A percentile compares a stretch with the other conserved stretches of the same genome.
Conservation (phyloP, 805 yeast species). For the Wickerhamiella sergipiensis region DNA sequence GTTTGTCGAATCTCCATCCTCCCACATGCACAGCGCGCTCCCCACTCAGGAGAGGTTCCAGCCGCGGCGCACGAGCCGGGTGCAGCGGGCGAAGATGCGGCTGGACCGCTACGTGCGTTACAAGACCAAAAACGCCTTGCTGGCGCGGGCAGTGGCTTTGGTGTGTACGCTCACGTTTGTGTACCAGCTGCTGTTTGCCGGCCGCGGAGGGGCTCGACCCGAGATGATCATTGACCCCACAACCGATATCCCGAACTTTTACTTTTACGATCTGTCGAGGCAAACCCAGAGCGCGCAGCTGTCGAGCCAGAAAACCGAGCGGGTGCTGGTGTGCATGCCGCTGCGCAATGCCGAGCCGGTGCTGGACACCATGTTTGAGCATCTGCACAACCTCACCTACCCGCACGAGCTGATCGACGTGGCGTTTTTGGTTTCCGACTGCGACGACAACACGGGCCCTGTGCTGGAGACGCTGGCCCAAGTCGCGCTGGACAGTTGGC, state of each 20-base stretch:
- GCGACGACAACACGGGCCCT: constrained; percentile 58
- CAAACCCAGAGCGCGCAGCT: constrained; percentile 8
- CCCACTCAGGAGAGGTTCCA: constrained; percentile 1
- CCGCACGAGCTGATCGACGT: constrained; percentile 63
- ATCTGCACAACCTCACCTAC: constrained; percentile 64
- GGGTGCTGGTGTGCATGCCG: constrained; percentile 75
- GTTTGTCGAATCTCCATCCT: neutral
- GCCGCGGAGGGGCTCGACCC: neutral
- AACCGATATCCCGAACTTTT: constrained; percentile 27
- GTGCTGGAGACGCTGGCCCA: constrained; percentile 30
- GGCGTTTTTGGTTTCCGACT: constrained; percentile 76
- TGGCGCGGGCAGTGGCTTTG: neutral
- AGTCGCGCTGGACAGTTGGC: constrained; percentile 31
- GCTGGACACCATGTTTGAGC: constrained; percentile 73
- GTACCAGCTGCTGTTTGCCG: neutral
- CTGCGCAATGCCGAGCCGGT: constrained; percentile 82
- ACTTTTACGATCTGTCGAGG: constrained; percentile 46
- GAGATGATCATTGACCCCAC: neutral
- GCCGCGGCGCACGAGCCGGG: neutral
- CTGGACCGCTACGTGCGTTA: constrained; percentile 1
- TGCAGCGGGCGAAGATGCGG: neutral
- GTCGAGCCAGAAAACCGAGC: constrained; percentile 40
- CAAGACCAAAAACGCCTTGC: neutral
- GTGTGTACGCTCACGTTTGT: neutral
- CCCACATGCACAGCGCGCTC: neutral